Evolutionary conservation across 768 basidiomycete genomes (phyloP), one percentile per base, ranked within the genome.

Genomic region (Lactarius hengduanensis): DNA sequence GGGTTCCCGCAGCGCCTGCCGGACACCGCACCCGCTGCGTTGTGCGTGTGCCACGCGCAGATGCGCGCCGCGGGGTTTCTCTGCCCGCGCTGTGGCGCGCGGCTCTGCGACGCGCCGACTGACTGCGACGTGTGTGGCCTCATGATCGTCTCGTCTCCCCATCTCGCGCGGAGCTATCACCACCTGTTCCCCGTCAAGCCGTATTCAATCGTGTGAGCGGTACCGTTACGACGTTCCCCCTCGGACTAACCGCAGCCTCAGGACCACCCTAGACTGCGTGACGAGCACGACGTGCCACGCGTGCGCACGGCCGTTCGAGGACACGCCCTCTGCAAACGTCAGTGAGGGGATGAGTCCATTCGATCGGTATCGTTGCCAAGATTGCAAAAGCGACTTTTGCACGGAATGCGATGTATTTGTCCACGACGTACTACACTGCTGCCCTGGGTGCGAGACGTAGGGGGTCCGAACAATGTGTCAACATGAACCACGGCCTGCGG

Each of bases 81-180:
- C 20, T 99, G 97, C 76, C 97, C 97, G 4, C 84, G 97, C 41
- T 99, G 97, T 73, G 83, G 88, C 63, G 87, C 92, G 45, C 93
- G 96, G 81, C 84, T 98, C 40, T 99, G 97, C 81, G 96, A 98
- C 73, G 94, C 98, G 7, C 97, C 97, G 41, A 98, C 96, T 10
- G 97, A 98, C 74, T 99, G 97, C 74, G 91, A 96, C 76, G 89
- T 98, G 38, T 99, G 97, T 71, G 93, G 94, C 8, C 79, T 99
- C 71, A 97, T 98, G 91, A 94, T 99, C 70, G 97, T 99, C 68
- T 95, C 92, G 77, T 94, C 94, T 59, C 96, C 97, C 15, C 97
- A 98, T 80, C 82, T 99, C 63, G 97, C 97, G 41, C 81, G 97
- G 72, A 98, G 96, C 73, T 96, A 96, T 74, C 91, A 95, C 70